These are phyloP conservation scores for Tephrocybe sp. DNA, from an alignment of 768 basidiomycete species.

Conservation along the genomic window DNA sequence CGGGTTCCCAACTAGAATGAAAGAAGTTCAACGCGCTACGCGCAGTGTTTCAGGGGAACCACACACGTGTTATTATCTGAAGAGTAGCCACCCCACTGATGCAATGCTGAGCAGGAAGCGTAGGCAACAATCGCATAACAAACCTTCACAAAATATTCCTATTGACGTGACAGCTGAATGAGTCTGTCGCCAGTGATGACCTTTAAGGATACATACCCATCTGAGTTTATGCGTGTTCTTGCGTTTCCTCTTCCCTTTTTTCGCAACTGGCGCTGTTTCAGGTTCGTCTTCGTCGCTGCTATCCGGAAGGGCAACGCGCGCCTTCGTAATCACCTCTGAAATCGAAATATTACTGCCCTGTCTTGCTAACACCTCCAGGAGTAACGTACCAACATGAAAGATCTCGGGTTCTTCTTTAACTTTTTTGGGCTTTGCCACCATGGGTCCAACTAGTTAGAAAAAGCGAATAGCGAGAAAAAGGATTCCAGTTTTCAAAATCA, in stretches of 20 bases:
- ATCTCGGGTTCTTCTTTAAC: slow-evolving; percentile 26
- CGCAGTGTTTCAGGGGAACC: neutral
- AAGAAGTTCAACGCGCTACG: slow-evolving; percentile 1
- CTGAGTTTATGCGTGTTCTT: slow-evolving; percentile 27
- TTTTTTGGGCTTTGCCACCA: neutral
- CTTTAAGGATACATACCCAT: slow-evolving; percentile 43
- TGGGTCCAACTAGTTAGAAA: no score
- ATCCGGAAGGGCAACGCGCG: slow-evolving; percentile 38
- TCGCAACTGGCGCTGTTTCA: neutral
- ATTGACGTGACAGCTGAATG: slow-evolving; percentile 6
- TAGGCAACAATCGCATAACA: slow-evolving; percentile 1
- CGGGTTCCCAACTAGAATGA: slow-evolving; percentile 68
- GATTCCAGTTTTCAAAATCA: no score
- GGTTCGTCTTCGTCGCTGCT: slow-evolving; percentile 18
- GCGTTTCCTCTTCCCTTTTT: slow-evolving; percentile 18
- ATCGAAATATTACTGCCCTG: neutral
- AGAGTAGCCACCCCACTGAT: slow-evolving; percentile 66
- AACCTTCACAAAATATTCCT: slow-evolving; percentile 76
- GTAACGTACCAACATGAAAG: slow-evolving; percentile 46
- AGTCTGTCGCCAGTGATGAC: neutral
- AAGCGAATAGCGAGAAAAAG: no score
- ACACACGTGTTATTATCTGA: slow-evolving; percentile 55
- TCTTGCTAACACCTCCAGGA: neutral
- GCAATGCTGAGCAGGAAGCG: slow-evolving; percentile 3
- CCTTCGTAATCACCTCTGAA: slow-evolving; percentile 59